phyloP scores from a whole-genome alignment of 176 grass and related monocot genomes.

The Typha latifolia region DNA sequence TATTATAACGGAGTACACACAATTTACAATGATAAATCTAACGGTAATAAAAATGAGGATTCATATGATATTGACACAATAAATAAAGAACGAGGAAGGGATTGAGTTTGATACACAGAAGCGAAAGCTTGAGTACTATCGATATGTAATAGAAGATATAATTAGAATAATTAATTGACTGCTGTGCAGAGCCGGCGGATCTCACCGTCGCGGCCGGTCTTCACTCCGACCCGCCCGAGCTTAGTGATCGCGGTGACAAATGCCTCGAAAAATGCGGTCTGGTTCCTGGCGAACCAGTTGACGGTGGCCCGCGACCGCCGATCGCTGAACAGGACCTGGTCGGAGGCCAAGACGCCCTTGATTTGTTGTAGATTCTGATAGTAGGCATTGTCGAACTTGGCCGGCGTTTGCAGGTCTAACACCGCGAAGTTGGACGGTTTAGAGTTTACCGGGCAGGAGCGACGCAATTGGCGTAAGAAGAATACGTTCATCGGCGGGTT shows the following conservation, averaged over 20 bases:
- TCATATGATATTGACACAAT: too few relatives aligned
- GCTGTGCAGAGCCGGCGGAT: slow-evolving; percentile 58
- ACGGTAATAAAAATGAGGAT: too few relatives aligned
- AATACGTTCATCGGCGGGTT: slow-evolving; percentile 77
- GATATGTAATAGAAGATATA: too few relatives aligned
- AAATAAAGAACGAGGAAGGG: too few relatives aligned
- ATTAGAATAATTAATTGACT: slow-evolving; percentile 25
- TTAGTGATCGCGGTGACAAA: slow-evolving; percentile 54
- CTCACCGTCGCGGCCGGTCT: slow-evolving; percentile 50
- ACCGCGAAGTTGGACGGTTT: slow-evolving; percentile 27
- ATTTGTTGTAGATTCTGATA: slow-evolving; percentile 64
- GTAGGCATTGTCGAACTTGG: slow-evolving; percentile 72
- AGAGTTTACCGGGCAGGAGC: slow-evolving; percentile 45
- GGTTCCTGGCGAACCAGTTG: slow-evolving; percentile 60
- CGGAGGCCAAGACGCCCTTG: slow-evolving; percentile 71
- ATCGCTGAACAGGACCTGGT: slow-evolving; percentile 67
- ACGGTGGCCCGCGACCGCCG: slow-evolving; percentile 49
- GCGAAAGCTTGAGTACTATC: too few relatives aligned
- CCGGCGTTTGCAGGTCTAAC: slow-evolving; percentile 46
- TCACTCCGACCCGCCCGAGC: slow-evolving; percentile 53
- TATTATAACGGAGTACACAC: too few relatives aligned
- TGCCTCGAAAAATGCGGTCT: slow-evolving; percentile 51
- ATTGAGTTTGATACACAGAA: too few relatives aligned
- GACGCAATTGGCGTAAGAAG: slow-evolving; percentile 52
- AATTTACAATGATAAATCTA: too few relatives aligned